phyloP scores from a whole-genome alignment of 176 grass and related monocot species.

The Melocanna baccifera region DNA sequence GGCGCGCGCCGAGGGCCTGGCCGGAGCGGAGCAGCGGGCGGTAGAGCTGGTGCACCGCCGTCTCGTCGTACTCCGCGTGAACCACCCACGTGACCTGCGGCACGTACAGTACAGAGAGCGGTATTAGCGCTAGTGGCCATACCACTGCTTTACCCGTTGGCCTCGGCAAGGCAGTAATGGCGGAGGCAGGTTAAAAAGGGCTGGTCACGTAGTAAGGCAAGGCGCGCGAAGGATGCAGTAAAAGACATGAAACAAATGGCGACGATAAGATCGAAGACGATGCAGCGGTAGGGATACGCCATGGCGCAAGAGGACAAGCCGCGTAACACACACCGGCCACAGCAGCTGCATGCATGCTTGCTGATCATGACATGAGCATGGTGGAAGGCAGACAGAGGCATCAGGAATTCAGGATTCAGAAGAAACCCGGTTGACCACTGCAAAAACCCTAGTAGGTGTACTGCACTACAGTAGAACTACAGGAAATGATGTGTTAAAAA shows the following conservation, averaged over 20 bases:
- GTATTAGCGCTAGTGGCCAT: background rate
- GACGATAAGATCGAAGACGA: background rate
- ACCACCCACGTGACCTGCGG: conserved; percentile 68
- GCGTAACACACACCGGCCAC: background rate
- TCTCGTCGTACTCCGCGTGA: conserved; percentile 71
- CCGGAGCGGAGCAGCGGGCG: conserved; percentile 62
- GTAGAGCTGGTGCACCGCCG: conserved; percentile 60
- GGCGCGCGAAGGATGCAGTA: background rate
- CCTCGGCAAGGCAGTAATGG: conserved; percentile 49
- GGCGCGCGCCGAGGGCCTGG: conserved; percentile 60
- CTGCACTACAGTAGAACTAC: background rate
- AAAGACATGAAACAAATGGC: conserved; percentile 6
- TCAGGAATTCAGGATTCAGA: conserved; percentile 21
- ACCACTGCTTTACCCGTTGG: conserved; percentile 10
- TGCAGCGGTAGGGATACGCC: background rate
- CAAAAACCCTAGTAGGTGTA: background rate
- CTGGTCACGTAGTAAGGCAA: background rate
- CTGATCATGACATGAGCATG: background rate
- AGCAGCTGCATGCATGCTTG: background rate
- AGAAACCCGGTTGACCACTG: conserved; percentile 20
- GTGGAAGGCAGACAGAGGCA: background rate
- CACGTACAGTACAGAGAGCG: background rate
- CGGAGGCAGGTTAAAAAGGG: background rate
- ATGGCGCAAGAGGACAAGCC: conserved; percentile 8
- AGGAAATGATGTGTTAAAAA: background rate